phyloP scores from a whole-genome alignment of 2,329 filamentous ascomycete species.

The Cucurbitaria berberidis region DNA sequence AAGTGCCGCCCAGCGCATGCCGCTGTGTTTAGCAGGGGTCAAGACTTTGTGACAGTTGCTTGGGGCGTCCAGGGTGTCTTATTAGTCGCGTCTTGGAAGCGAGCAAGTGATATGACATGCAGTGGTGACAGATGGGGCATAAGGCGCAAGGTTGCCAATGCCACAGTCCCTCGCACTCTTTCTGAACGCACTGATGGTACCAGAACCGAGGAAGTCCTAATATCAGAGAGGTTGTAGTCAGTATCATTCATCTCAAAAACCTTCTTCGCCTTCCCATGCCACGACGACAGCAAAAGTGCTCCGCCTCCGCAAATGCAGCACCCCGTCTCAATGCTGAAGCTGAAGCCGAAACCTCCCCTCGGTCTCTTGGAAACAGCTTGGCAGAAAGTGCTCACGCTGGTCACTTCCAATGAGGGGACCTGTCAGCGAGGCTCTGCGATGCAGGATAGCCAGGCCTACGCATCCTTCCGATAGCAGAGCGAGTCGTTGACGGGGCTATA shows the following conservation, averaged over 20 bases:
- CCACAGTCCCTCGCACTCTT: neutral
- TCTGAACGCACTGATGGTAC: neutral
- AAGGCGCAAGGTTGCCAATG: neutral
- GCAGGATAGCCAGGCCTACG: constrained; percentile 14
- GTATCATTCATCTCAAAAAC: neutral
- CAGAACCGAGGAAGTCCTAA: neutral
- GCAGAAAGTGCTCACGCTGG: neutral
- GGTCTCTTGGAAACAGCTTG: constrained; percentile 12
- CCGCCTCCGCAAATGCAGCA: neutral
- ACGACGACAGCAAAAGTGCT: neutral
- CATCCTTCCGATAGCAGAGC: constrained; percentile 6
- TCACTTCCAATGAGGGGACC: constrained; percentile 1
- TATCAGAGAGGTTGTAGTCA: neutral
- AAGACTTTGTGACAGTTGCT: constrained; percentile 34
- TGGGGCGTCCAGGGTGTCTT: constrained; percentile 4
- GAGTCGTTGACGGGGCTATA: constrained; percentile 1
- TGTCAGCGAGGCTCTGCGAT: constrained; percentile 4
- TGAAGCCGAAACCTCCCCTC: neutral
- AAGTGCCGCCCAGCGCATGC: constrained; percentile 16
- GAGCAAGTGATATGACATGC: neutral
- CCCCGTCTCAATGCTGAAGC: neutral
- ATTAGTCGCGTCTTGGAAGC: constrained; percentile 2
- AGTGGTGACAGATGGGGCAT: neutral
- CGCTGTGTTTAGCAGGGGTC: constrained; percentile 16
- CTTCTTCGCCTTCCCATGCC: neutral